These are phyloP conservation scores for Emmonsiellopsis sp. DNA, from an alignment of 2,329 filamentous ascomycete species.

Conservation along the genomic window DNA sequence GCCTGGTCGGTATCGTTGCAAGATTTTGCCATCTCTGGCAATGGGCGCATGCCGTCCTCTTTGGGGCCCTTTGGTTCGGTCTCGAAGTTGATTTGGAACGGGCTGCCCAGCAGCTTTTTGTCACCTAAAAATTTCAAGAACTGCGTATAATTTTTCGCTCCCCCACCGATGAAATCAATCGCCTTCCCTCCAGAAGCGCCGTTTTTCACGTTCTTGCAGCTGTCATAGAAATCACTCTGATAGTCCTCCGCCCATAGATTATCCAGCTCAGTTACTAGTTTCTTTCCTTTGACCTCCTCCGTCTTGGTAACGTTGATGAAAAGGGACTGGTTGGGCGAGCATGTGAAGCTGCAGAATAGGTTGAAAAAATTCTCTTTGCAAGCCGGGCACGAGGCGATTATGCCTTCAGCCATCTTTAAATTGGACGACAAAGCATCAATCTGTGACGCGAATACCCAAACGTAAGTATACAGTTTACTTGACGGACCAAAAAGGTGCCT, in stretches of 20 bases:
- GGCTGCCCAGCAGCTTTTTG: conserved; percentile 81
- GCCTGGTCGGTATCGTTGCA: conserved; percentile 83
- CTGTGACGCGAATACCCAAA: conserved; percentile 31
- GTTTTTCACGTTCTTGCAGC: conserved; percentile 98
- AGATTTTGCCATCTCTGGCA: conserved; percentile 64
- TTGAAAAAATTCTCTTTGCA: conserved; percentile 99
- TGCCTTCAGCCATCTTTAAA: conserved; percentile 73
- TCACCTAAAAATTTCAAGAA: conserved; percentile 89
- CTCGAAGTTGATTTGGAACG: conserved; percentile 91
- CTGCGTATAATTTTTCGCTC: conserved; percentile 77
- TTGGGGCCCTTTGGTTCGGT: conserved; percentile 50
- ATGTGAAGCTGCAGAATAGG: conserved; percentile 95
- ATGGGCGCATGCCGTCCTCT: conserved; percentile 61
- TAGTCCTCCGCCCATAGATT: conserved; percentile 79
- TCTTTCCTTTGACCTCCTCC: conserved; percentile 45
- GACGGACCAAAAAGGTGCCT: background rate
- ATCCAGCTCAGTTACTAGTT: conserved; percentile 78
- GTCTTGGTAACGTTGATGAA: conserved; percentile 87
- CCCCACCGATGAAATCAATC: conserved; percentile 92
- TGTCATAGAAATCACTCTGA: conserved; percentile 82
- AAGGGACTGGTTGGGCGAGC: conserved; percentile 89
- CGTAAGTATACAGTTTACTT: background rate
- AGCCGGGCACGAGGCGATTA: conserved; percentile 88
- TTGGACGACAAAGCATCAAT: conserved; percentile 73
- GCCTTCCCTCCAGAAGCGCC: conserved; percentile 86